Evolutionary conservation across 192 early-diverging fungal species (phyloP).

Genomic region (Mortierella antarctica): DNA sequence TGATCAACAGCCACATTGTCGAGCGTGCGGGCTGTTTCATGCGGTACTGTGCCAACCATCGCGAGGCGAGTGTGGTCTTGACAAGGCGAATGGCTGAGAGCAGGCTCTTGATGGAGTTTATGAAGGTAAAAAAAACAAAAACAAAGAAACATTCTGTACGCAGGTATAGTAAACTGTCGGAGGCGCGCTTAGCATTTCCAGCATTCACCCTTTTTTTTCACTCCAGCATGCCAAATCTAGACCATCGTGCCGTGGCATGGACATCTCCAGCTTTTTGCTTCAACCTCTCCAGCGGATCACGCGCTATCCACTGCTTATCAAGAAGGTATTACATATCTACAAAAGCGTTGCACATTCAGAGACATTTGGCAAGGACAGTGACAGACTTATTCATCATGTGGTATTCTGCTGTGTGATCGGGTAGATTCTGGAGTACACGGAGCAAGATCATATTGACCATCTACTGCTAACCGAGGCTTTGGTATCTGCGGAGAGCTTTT

Average conservation of each 20-base stretch:
- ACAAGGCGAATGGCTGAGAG: slow-evolving; percentile 25
- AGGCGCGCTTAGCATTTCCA: slow-evolving; percentile 52
- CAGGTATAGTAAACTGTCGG: slow-evolving; percentile 47
- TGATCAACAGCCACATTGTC: slow-evolving; percentile 77
- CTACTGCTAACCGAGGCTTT: slow-evolving; percentile 70
- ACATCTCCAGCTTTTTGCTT: slow-evolving; percentile 83
- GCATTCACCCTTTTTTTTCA: slow-evolving; percentile 9
- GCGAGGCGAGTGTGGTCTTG: slow-evolving; percentile 67
- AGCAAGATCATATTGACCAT: slow-evolving; percentile 82
- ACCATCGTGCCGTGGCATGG: slow-evolving; percentile 74
- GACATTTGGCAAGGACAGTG: neutral
- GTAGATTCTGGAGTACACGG: slow-evolving; percentile 82
- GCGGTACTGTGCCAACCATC: slow-evolving; percentile 81
- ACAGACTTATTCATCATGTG: neutral
- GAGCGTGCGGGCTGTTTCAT: slow-evolving; percentile 81
- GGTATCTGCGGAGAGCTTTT: slow-evolving; percentile 72
- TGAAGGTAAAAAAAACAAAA: slow-evolving; percentile 68
- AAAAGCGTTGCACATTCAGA: neutral
- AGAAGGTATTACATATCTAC: slow-evolving; percentile 60
- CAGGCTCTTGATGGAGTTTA: slow-evolving; percentile 43
- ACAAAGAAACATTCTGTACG: too few relatives aligned
- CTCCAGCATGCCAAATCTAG: slow-evolving; percentile 64
- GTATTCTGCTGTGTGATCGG: neutral
- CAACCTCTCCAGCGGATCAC: slow-evolving; percentile 95
- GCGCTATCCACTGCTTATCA: slow-evolving; percentile 89